These are phyloP conservation scores for Kwoniella shandongensis DNA, from an alignment of 768 basidiomycete genomes.

Conservation along the genomic window DNA sequence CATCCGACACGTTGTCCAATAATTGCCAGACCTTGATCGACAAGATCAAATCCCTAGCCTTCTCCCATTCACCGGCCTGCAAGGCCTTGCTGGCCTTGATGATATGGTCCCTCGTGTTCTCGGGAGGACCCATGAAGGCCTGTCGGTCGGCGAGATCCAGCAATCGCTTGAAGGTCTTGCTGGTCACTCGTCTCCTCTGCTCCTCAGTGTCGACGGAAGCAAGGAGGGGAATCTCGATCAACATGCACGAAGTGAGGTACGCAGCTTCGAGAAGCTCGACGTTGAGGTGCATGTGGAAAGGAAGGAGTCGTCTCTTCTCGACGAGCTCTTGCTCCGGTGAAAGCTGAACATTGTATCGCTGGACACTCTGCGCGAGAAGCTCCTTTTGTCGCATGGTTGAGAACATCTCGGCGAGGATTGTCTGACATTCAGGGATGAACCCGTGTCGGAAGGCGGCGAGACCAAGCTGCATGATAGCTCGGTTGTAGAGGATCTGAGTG, in stretches of 20 bases:
- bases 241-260: conserved; percentile 97
- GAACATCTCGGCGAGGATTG: conserved; percentile 91
- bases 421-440: conserved; percentile 88
- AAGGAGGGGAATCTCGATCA: conserved; percentile 91
- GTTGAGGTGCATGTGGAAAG: conserved; percentile 99
- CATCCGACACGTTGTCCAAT: conserved; percentile 80
- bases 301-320: conserved; percentile 90
- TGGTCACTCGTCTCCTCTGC: conserved; percentile 84
- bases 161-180: conserved; percentile 93
- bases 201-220: conserved; percentile 95
- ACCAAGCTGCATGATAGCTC: conserved; percentile 94
- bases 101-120: conserved; percentile 96
- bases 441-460: conserved; percentile 95
- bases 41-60: conserved; percentile 86
- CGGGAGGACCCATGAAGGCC: conserved; percentile 96
- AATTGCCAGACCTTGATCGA: conserved; percentile 97
- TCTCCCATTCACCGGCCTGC: conserved; percentile 95
- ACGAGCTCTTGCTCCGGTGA: conserved; percentile 95
- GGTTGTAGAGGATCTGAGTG: conserved; percentile 97
- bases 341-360: conserved; percentile 71
- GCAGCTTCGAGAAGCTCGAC: conserved; percentile 95
- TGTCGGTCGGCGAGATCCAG: conserved; percentile 96
- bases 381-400: conserved; percentile 96
- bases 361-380: conserved; percentile 91
- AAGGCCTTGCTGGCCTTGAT: conserved; percentile 98